These are phyloP conservation scores for Eucalyptus shirleyi DNA, from an alignment of 345 rosid genomes.

Conservation along the genomic window DNA sequence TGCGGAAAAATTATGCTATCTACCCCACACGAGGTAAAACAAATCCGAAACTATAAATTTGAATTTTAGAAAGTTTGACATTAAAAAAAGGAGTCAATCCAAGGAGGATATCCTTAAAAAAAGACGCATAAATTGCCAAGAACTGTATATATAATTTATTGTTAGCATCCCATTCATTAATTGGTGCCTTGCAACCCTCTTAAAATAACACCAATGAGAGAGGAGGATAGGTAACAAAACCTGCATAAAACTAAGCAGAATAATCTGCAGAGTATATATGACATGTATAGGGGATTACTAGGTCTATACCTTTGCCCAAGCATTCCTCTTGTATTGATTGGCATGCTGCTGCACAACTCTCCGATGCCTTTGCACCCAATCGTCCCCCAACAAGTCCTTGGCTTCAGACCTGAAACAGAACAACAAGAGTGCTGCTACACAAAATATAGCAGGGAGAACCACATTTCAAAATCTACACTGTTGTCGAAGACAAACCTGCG, in stretches of 20 bases:
- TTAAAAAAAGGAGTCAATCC: background rate
- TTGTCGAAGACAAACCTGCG: constrained; percentile 52
- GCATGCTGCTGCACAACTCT: constrained; percentile 98
- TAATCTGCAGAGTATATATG: background rate
- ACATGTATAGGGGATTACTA: background rate
- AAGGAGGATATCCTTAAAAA: background rate
- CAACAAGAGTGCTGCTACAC: background rate
- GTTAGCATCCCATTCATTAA: background rate
- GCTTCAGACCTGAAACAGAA: constrained; percentile 78
- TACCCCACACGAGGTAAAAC: background rate
- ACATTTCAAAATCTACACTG: background rate
- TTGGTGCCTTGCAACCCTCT: background rate
- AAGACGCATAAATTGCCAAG: background rate
- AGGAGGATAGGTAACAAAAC: background rate
- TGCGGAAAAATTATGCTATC: background rate
- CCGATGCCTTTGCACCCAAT: constrained; percentile 97
- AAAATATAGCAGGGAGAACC: background rate
- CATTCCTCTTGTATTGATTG: constrained; percentile 89
- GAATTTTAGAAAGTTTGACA: background rate
- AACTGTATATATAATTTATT: background rate
- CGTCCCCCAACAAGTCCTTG: constrained; percentile 95
- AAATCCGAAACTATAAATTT: background rate
- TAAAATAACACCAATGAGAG: background rate
- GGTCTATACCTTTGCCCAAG: constrained; percentile 72
- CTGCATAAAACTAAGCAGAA: background rate